phyloP scores from a whole-genome alignment of 257 asterid species.

The Apocynum venetum region DNA sequence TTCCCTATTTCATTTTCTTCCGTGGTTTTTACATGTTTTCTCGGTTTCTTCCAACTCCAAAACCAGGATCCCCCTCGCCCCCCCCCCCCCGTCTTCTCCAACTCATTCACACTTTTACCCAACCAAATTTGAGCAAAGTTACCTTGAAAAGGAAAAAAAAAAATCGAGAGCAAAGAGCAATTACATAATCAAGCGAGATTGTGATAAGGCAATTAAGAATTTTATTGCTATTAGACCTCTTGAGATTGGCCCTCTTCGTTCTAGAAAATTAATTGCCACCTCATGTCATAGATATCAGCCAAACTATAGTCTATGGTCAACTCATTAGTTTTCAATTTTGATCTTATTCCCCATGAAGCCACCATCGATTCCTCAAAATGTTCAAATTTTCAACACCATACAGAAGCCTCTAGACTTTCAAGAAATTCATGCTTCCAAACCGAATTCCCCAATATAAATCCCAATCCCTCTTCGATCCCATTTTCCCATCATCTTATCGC shows the following conservation, averaged over 20 bases:
- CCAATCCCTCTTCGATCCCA: neutral
- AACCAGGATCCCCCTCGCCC: no score
- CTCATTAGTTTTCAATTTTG: conserved; percentile 1
- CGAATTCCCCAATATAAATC: conserved; percentile 7
- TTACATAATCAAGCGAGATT: no score
- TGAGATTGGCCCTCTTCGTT: conserved; percentile 17
- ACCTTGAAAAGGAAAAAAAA: no score
- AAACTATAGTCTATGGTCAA: conserved; percentile 26
- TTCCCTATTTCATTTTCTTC: no score
- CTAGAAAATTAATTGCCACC: conserved; percentile 28
- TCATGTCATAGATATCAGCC: conserved; percentile 22
- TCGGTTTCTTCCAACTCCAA: no score
- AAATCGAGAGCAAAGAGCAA: no score
- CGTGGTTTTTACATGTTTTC: no score
- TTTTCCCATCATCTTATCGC: neutral
- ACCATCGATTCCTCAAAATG: neutral
- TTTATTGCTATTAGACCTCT: neutral
- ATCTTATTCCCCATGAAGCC: conserved; percentile 33
- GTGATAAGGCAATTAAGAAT: neutral
- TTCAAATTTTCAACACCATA: conserved; percentile 25
- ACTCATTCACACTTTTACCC: no score
- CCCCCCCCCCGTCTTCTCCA: no score
- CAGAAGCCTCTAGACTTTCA: conserved; percentile 22
- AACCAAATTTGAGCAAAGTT: no score
- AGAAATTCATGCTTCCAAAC: conserved; percentile 2